A percentile compares a stretch with the other conserved stretches of the same genome.
These are phyloP conservation scores for Termitomyces sp. DNA, from an alignment of 768 basidiomycete species.

Conservation along the genomic window DNA sequence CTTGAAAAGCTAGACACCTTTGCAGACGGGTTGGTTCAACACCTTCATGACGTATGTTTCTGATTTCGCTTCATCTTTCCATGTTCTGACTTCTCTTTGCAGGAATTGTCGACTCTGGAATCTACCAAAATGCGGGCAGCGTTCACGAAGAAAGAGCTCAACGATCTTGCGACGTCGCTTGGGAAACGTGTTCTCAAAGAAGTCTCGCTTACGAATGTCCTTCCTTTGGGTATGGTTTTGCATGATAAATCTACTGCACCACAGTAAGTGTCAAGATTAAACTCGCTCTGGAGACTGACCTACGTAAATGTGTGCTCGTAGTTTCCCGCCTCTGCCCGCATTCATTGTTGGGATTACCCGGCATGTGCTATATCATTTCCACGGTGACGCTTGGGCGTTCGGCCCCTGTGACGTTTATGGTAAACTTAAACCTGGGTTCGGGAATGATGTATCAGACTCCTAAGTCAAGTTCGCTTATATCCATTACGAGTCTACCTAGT, in stretches of 20 bases:
- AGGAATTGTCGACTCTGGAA: slow-evolving; percentile 27
- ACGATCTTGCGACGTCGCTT: slow-evolving; percentile 18
- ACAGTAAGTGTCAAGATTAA: slow-evolving; percentile 13
- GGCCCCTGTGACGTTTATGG: slow-evolving; percentile 27
- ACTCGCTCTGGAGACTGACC: not conserved
- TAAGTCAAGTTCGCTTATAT: too few species aligned
- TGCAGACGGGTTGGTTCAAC: slow-evolving; percentile 22
- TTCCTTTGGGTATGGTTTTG: slow-evolving; percentile 21
- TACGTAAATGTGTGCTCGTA: not conserved
- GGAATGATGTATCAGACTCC: not conserved
- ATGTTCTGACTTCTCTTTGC: too few species aligned
- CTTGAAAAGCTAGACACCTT: slow-evolving; percentile 22
- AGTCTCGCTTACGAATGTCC: slow-evolving; percentile 18
- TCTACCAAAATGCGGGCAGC: slow-evolving; percentile 19
- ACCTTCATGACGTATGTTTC: slow-evolving; percentile 14
- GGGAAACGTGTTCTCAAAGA: slow-evolving; percentile 17
- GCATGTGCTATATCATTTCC: slow-evolving; percentile 21
- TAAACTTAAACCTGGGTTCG: slow-evolving; percentile 8
- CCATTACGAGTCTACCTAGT: too few species aligned
- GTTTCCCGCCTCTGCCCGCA: slow-evolving; percentile 25
- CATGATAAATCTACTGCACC: slow-evolving; percentile 19
- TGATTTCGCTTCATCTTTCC: not conserved
- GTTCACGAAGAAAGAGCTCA: slow-evolving; percentile 22
- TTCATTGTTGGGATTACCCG: slow-evolving; percentile 20
- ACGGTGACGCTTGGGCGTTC: slow-evolving; percentile 27